Conservation (phyloP, 1,139 yeast species). For the Geotrichum reessii region DNA sequence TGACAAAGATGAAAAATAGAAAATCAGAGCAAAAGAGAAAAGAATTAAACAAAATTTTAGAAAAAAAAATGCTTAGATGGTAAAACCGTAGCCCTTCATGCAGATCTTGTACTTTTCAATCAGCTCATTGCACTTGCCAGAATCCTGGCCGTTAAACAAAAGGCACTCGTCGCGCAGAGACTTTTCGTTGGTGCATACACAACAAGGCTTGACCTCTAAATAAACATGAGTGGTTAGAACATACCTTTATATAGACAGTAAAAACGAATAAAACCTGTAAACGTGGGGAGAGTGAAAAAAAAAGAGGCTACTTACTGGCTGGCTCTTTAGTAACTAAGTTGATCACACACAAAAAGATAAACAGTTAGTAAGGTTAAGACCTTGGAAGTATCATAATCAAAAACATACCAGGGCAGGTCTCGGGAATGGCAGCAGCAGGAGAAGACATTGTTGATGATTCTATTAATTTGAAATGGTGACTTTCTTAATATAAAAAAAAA, state of each 20-base stretch:
- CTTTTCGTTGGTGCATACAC: conserved; percentile 89
- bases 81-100: conserved; percentile 90
- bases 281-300: no score
- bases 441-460: conserved; percentile 6
- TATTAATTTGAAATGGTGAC: not conserved
- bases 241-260: not conserved
- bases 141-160: conserved; percentile 73
- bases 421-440: conserved; percentile 11
- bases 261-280: not conserved
- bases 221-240: not conserved
- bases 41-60: not conserved
- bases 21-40: not conserved
- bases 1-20: no score
- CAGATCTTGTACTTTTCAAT: conserved; percentile 71
- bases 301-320: not conserved
- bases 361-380: no score
- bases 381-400: no score
- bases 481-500: no score
- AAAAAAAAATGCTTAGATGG: conserved; percentile 31
- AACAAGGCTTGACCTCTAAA: conserved; percentile 81
- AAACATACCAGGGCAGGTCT: not conserved
- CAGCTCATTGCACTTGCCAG: conserved; percentile 71
- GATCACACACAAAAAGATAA: not conserved
- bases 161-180: conserved; percentile 81
- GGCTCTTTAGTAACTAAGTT: not conserved